Base-by-base conservation (phyloP, 164 flowering plant species). In the Liquidambar formosana region DNA sequence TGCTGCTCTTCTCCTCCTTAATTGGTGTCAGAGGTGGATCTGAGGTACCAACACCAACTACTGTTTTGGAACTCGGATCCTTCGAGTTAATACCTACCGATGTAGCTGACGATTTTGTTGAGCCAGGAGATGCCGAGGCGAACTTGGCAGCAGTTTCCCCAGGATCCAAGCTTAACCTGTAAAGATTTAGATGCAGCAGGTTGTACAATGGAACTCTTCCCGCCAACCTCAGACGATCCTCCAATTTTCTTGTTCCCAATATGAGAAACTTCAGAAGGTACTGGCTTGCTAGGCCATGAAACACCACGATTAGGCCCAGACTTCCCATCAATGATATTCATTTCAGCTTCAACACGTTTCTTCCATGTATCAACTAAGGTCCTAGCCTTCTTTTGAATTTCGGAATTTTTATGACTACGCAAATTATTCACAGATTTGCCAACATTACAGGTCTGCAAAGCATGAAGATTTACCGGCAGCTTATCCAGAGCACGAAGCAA, bases 341-440 rank as follows among this genome's bases (percentile, higher is more conserved):
- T 89, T 81, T 95, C 99, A 64, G 79, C 79, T 52, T 93, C 96
- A 74, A 95, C 99, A 45, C 99, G 90, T 75, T 88, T 95, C 88
- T 95, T 95, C 97, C 99, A 95, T 23, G 92, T 95, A 71, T 91
- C 97, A 67, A 95, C 97, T 68, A 95, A 81, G 72, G 86, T 70
- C 57, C 84, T 76, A 4, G 79, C 80, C 68, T 78, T 83, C 72
- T 68, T 83, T 70, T 78, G 82, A 59, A 83, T 76, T 61, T 83
- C 84, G n/a, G 68, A 60, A 47, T 76, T 80, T 52, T 83, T 80
- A 57, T 83, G 84, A 0, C 65, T 41, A 28, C 86, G 83, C 56
- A 83, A 72, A 70, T 87, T 80, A 77, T 94, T 94, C 58, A 94
- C 99, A 76, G 96, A 92, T 75, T 84, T 91, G 27, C 99, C 99